Conservation (phyloP, 1,139 yeast species). For the Saccharomyces hybrid region DNA sequence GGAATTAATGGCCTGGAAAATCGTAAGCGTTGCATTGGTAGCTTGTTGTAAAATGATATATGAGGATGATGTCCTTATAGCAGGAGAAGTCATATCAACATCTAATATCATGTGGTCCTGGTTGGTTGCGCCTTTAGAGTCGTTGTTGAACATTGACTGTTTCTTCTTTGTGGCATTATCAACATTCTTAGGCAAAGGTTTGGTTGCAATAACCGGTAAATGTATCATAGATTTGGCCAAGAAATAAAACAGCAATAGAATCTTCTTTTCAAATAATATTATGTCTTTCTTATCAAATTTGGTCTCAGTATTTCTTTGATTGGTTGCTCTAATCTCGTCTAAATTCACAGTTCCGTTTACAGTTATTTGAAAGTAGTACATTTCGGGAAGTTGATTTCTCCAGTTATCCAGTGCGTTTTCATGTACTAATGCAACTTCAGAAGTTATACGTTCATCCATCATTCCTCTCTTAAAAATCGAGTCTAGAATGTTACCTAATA, state of each 20-base stretch:
- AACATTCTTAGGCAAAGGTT: constrained; percentile 11
- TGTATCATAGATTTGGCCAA: constrained; percentile 76
- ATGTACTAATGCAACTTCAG: constrained; percentile 36
- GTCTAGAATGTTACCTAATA: constrained; percentile 67
- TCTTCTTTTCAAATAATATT: constrained; percentile 39
- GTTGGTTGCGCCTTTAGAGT: not conserved
- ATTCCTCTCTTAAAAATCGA: constrained; percentile 47
- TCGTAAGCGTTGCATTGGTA: constrained; percentile 55
- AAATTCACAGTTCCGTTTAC: constrained; percentile 43
- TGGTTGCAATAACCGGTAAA: constrained; percentile 60
- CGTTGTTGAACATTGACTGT: not conserved
- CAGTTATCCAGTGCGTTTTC: constrained; percentile 74
- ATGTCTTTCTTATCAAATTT: not conserved
- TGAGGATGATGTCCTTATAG: constrained; percentile 33
- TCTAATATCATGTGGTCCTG: constrained; percentile 2
- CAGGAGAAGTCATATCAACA: constrained; percentile 33
- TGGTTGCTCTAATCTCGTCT: constrained; percentile 14
- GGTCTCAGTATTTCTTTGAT: not conserved
- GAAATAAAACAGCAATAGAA: constrained; percentile 60
- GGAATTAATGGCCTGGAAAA: constrained; percentile 41
- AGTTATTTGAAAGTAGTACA: constrained; percentile 58
- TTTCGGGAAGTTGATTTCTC: constrained; percentile 62
- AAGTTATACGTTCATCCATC: constrained; percentile 36
- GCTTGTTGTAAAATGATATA: constrained; percentile 70
- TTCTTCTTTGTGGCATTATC: not conserved